phyloP scores from a whole-genome alignment of 192 early-diverging fungal species.

The Coemansia sp. region DNA sequence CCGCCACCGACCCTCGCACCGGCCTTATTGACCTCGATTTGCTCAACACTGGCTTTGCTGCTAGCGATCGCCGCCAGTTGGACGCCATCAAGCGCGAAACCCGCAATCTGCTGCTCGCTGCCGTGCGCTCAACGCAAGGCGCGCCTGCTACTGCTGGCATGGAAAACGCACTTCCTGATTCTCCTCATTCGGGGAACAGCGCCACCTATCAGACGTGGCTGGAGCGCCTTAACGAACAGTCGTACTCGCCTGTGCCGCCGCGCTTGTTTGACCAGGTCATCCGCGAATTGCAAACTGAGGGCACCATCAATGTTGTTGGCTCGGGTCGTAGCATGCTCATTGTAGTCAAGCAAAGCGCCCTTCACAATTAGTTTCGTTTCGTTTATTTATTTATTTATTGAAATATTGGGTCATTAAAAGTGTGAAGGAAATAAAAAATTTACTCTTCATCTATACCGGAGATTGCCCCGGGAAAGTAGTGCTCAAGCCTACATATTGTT shows the following conservation, averaged over 20 bases:
- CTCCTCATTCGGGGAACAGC: slow-evolving; percentile 27
- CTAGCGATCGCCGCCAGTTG: slow-evolving; percentile 68
- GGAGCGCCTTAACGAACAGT: slow-evolving; percentile 52
- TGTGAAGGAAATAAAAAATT: neutral
- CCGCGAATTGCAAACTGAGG: slow-evolving; percentile 60
- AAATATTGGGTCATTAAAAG: too few species aligned
- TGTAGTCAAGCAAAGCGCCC: slow-evolving; percentile 49
- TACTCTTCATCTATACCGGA: neutral
- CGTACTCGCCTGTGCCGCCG: slow-evolving; percentile 52
- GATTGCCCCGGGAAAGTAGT: too few species aligned
- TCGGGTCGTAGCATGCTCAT: slow-evolving; percentile 44
- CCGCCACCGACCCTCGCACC: slow-evolving; percentile 92
- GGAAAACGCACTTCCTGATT: slow-evolving; percentile 13
- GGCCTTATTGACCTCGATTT: slow-evolving; percentile 94
- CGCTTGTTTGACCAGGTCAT: slow-evolving; percentile 63
- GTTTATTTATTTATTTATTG: slow-evolving; percentile 1
- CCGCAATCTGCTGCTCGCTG: slow-evolving; percentile 37
- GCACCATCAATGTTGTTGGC: slow-evolving; percentile 44
- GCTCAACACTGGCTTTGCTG: slow-evolving; percentile 84
- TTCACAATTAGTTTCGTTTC: slow-evolving; percentile 10
- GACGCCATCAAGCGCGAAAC: slow-evolving; percentile 53
- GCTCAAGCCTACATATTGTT: too few species aligned
- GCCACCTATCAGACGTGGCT: slow-evolving; percentile 42
- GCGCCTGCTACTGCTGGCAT: neutral
- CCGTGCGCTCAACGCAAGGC: slow-evolving; percentile 34